Evolutionary conservation across 495 filamentous ascomycete species (phyloP), one percentile per base, ranked within the genome.

Genomic region (Venustampulla echinocandica): DNA sequence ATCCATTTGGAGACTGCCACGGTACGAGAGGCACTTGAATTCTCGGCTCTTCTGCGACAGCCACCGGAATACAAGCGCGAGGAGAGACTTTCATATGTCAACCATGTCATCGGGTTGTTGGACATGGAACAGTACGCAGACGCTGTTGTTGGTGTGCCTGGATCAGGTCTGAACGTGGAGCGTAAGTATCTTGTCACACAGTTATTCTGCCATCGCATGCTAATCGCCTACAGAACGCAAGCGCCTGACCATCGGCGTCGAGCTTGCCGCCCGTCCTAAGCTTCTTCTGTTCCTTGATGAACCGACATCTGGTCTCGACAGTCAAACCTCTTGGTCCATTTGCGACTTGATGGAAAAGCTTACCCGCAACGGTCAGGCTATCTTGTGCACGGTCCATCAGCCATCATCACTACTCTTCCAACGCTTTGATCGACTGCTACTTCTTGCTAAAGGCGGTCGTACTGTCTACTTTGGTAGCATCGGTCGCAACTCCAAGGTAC

Each of bases 381-480:
- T 95, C 61, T 75, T 95, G 9, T 93, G 87, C 64, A 95, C 88
- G 10, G 94, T 96, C 49, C 90, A 96, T 62, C 90, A 96, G 59
- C 88, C 88, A 2, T 90, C 85, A 0, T 85, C 87, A 28, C 84
- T 90, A 68, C 71, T 96, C 36, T 92, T 96, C 69, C 82, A 93
- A 61, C 76, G 83, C 39, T 96, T 96, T 57, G 89, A 96, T 57
- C 78, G 84, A 17, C 73, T 96, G 9, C 64, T 87, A 3, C 81
- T 87, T 56, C 66, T 87, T n/a, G 79, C 77, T 4, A 69, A 64
- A 15, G 84, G 82, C 49, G 85, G 85, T 20, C 73, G 67, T 53
- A 81, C 82, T 1, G 82, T 89, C n/a, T 89, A 90, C 62, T 90
- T 85, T 60, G 85, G 85, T 28, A 76, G 84, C 2, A 81, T 90